Conservation (phyloP, 2,329 filamentous ascomycete genomes). For the Knufia petricola region DNA sequence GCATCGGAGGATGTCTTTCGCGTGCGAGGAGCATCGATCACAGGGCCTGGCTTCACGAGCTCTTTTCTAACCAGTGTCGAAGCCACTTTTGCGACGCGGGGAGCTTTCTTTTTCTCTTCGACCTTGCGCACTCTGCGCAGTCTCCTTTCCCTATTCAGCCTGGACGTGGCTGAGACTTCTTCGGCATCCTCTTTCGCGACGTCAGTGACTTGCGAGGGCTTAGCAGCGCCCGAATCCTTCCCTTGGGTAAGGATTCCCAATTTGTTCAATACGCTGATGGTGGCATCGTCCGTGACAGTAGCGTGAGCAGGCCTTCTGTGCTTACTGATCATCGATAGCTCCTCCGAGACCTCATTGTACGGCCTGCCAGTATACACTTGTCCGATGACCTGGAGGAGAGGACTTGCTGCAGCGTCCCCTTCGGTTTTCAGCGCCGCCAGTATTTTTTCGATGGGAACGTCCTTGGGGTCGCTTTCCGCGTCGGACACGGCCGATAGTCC, state of each 20-base stretch:
- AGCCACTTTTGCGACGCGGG: not conserved
- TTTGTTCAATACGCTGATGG: conserved; percentile 68
- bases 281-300: not conserved
- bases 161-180: not conserved
- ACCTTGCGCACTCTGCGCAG: not conserved
- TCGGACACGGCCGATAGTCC: not conserved
- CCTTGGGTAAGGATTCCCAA: not conserved
- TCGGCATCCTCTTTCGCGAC: not conserved
- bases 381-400: not conserved
- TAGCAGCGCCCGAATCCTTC: not conserved
- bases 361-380: conserved; percentile 1
- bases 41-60: not conserved
- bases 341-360: not conserved
- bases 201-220: not conserved
- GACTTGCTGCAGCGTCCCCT: too few species aligned
- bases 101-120: not conserved
- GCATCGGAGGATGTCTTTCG: not conserved
- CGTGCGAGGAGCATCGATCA: not conserved
- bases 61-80: not conserved
- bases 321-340: not conserved
- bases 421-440: not conserved
- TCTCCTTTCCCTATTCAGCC: not conserved
- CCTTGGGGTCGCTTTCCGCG: not conserved
- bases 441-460: not conserved
- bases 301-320: not conserved